A percentile compares a stretch with the other conserved stretches of the same genome.
These are phyloP conservation scores for Citrullus mucosospermus DNA, from an alignment of 306 rosid species.

Conservation along the genomic window DNA sequence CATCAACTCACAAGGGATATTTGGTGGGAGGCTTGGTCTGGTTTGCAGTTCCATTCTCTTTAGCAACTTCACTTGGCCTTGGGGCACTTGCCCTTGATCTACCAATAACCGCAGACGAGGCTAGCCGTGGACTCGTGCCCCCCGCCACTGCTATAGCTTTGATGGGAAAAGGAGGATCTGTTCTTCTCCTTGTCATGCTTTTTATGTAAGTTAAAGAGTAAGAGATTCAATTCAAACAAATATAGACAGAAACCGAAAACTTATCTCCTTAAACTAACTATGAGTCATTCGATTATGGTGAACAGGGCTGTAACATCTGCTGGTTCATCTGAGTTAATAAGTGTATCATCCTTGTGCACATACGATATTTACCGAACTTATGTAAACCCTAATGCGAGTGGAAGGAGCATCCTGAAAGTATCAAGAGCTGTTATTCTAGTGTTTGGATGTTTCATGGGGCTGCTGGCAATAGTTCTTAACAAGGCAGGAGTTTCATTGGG, in stretches of 20 bases:
- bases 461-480: conserved; percentile 68
- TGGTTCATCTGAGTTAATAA: conserved; percentile 84
- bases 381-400: conserved; percentile 69
- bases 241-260: background rate
- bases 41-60: conserved; percentile 97
- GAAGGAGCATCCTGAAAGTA: conserved; percentile 63
- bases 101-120: conserved; percentile 61
- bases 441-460: conserved; percentile 81
- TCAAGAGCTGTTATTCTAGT: conserved; percentile 53
- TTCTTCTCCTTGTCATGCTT: conserved; percentile 90
- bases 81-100: conserved; percentile 95
- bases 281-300: background rate
- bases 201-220: conserved; percentile 52
- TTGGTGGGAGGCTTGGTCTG: conserved; percentile 92
- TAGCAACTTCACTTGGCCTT: conserved; percentile 79
- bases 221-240: background rate
- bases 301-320: conserved; percentile 96
- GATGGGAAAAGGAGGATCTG: conserved; percentile 90
- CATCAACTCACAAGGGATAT: conserved; percentile 92
- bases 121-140: conserved; percentile 84
- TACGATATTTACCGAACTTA: conserved; percentile 80
- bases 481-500: conserved; percentile 77
- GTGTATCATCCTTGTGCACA: conserved; percentile 76
- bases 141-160: conserved; percentile 90
- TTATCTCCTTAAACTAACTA: background rate